Evolutionary conservation across 2,329 filamentous ascomycete species (phyloP).

Genomic region (Endocalyx cinctus): DNA sequence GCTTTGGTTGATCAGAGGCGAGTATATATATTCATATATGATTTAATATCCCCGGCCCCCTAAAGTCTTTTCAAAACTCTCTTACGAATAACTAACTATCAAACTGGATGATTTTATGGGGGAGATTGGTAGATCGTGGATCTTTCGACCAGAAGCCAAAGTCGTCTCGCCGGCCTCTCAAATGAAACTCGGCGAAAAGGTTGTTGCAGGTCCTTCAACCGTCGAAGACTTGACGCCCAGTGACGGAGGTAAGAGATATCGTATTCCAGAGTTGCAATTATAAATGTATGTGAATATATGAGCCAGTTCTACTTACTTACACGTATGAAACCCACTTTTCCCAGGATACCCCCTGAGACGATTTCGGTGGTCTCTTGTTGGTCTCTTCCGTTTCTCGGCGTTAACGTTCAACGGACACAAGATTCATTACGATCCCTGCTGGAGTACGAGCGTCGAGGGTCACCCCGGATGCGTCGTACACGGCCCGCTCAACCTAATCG

Average conservation of each 20-base stretch:
- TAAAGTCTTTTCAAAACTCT: too few species aligned
- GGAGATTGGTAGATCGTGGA: conserved; percentile 31
- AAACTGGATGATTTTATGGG: neutral
- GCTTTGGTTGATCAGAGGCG: conserved; percentile 51
- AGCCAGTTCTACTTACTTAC: too few species aligned
- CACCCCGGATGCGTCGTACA: conserved; percentile 73
- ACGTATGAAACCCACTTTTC: too few species aligned
- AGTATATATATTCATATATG: conserved; percentile 1
- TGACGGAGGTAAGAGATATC: conserved; percentile 10
- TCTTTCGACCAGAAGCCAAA: conserved; percentile 36
- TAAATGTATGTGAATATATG: too few species aligned
- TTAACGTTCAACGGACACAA: conserved; percentile 82
- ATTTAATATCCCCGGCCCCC: too few species aligned
- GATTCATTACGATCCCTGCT: conserved; percentile 73
- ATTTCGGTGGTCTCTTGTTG: conserved; percentile 40
- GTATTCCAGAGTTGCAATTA: conserved; percentile 1
- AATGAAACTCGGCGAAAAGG: conserved; percentile 10
- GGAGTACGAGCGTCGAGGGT: conserved; percentile 60
- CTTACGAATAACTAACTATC: too few species aligned
- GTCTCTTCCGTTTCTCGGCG: conserved; percentile 76
- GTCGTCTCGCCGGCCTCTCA: conserved; percentile 8
- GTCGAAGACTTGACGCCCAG: conserved; percentile 17
- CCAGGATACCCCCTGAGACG: conserved; percentile 23
- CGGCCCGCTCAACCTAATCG: conserved; percentile 70
- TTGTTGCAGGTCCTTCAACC: conserved; percentile 18